Base-by-base conservation (phyloP, 371 early-diverging fungal species). In the Syncephalastrum contaminatum region DNA sequence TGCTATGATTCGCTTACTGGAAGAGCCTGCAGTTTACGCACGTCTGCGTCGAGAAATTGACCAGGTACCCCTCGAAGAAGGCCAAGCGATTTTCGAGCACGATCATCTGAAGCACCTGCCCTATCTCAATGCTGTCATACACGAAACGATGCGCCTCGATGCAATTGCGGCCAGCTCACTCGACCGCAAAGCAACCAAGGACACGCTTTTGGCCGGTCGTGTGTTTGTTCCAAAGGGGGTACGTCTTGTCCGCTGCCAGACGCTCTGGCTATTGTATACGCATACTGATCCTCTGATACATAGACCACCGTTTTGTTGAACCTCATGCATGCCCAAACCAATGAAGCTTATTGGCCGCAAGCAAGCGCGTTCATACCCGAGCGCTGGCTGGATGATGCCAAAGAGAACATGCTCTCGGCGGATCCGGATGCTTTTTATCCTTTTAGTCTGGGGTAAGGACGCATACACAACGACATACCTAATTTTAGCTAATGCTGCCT, bases 111-210 rank as follows among this genome's bases (percentile, higher is more conserved):
- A 69, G 21, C 42, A 55, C 15, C 52, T 71, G 4, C 66, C 68
- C 22, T 74, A 72, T 43, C 58, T 73, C 8, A 71, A 69, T 51
- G 73, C 72, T 12, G 64, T 65, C 7, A 67, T 77, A 14, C 63
- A 72, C 4, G 70, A 73, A 45, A 63, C 72, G 12, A 43, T 72
- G 51, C 68, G 74, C 40, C 24, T 74, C 16, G 55, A 72, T 54
- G 44, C 65, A 8, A 63, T 68, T 41, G 65, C 62, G 3, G 61
- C 62, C 15, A 55, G 42, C 36, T 63, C 66, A 24, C 8, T 72
- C 40, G 51, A 52, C 5, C 65, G 68, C 44, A 58, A 48, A 27
- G 59, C 62, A 51, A 5, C 53, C 1, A 43, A 42, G 18, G 63
- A 68, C 47, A 57, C 51, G 0, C 39, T 56, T 0, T 48, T 67